Base-by-base conservation (phyloP, 2,329 filamentous ascomycete genomes). In the Colletotrichum paranaense region DNA sequence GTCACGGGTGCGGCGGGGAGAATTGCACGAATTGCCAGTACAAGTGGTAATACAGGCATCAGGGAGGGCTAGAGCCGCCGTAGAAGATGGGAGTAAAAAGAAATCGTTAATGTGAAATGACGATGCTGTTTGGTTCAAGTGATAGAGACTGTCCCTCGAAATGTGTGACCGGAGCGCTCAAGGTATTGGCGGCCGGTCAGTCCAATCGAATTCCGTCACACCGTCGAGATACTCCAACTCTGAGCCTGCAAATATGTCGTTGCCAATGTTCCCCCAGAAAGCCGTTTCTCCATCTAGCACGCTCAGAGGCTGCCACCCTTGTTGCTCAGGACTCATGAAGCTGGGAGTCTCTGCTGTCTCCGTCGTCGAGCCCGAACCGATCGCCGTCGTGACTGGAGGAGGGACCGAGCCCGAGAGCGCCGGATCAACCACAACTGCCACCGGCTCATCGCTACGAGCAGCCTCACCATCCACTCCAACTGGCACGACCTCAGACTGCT, bases 261-360 rank as follows among this genome's bases (percentile, higher is more conserved):
- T 46, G 28, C 65, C 59, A 19, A 59, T 11, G 16, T 6, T 26
- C 0, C 19, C 57, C 65, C 69, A 72, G 49, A 62, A 68, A 3
- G 64, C 65, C 1, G 64, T 2, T 19, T 72, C 68, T 2, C 19
- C 49, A 19, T 53, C 64, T 5, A 63, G 58, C 8, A 58, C 28
- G 52, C 38, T 42, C 64, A 62, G 30, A 5, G 58, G 38, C 22
- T 62, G 26, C 69, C 64, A 68, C 1, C 68, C 57, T 8, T 38
- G 38, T 4, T 55, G 64, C 16, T 28, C 35, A 1, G 32, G 64
- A 28, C 22, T 53, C 0, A 22, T 38, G 19, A 63, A 42, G 8
- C 30, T 58, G 7, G 7, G 19, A 2, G 8, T 6, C 8, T 52
- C 49, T 6, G 38, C 8, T 14, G 26, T 1, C 35, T 7, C 16